These are phyloP conservation scores for Euryodendron excelsum DNA, from an alignment of 148 eudicot species.

Conservation along the genomic window DNA sequence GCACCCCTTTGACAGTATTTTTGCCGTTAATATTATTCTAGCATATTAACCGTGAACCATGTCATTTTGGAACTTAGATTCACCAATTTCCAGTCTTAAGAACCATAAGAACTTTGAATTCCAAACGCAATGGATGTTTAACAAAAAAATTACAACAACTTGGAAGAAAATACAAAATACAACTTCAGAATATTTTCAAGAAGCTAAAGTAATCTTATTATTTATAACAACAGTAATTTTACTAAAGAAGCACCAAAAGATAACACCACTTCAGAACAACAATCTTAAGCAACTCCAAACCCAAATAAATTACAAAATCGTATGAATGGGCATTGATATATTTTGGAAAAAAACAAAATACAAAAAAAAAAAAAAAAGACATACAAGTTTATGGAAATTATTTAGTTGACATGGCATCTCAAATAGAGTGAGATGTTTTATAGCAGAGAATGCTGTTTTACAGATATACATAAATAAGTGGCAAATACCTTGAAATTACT, in stretches of 20 bases:
- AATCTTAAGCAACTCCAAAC: not conserved
- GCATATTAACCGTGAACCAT: too few species aligned
- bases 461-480: not conserved
- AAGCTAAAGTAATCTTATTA: too few species aligned
- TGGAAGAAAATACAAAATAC: not conserved
- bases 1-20: too few species aligned
- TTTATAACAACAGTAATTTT: not conserved
- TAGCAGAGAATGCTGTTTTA: not conserved
- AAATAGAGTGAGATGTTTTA: not conserved
- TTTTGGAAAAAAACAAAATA: not conserved
- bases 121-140: too few species aligned
- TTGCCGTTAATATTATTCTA: too few species aligned
- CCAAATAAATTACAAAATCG: not conserved
- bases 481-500: constrained; percentile 59
- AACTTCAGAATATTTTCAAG: not conserved
- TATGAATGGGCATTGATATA: not conserved
- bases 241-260: not conserved
- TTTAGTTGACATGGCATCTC: not conserved
- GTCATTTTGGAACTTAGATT: too few species aligned
- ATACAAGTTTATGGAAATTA: not conserved
- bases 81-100: too few species aligned
- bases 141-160: too few species aligned
- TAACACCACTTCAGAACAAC: not conserved
- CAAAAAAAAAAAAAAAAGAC: not conserved
- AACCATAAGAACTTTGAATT: too few species aligned